phyloP scores from a whole-genome alignment of 495 filamentous ascomycete species.

The Talaromyces liani region DNA sequence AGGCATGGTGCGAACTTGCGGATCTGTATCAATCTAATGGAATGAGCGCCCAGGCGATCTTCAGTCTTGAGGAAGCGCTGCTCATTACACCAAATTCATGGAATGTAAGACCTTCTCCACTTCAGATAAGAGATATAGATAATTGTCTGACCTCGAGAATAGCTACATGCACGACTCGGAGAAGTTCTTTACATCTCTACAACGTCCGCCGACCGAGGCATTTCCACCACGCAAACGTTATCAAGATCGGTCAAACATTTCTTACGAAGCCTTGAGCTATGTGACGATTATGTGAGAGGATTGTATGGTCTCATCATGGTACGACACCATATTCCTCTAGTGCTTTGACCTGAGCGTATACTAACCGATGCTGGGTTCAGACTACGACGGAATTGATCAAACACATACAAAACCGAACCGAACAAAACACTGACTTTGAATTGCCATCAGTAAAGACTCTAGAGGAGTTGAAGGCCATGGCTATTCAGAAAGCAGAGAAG shows the following conservation, averaged over 20 bases:
- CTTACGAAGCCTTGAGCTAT: slow-evolving; percentile 85
- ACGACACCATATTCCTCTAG: slow-evolving; percentile 13
- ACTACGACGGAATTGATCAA: slow-evolving; percentile 5
- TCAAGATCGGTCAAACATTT: slow-evolving; percentile 73
- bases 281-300: slow-evolving; percentile 83
- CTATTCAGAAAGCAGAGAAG: slow-evolving; percentile 65
- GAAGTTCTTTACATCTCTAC: slow-evolving; percentile 71
- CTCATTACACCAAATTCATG: slow-evolving; percentile 88
- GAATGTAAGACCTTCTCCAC: slow-evolving; percentile 56
- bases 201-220: slow-evolving; percentile 33
- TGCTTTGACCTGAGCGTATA: not conserved
- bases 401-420: not conserved
- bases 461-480: slow-evolving; percentile 60
- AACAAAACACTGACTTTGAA: not conserved
- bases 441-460: slow-evolving; percentile 44
- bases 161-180: slow-evolving; percentile 84
- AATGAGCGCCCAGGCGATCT: slow-evolving; percentile 73
- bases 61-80: slow-evolving; percentile 83
- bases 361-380: not conserved
- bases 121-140: slow-evolving; percentile 8
- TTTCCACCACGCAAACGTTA: slow-evolving; percentile 42
- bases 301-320: slow-evolving; percentile 87
- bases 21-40: slow-evolving; percentile 76
- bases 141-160: slow-evolving; percentile 15
- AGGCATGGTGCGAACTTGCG: slow-evolving; percentile 88